Evolutionary conservation across 2,329 filamentous ascomycete species (phyloP).

Genomic region (Botrytis sinoallii): DNA sequence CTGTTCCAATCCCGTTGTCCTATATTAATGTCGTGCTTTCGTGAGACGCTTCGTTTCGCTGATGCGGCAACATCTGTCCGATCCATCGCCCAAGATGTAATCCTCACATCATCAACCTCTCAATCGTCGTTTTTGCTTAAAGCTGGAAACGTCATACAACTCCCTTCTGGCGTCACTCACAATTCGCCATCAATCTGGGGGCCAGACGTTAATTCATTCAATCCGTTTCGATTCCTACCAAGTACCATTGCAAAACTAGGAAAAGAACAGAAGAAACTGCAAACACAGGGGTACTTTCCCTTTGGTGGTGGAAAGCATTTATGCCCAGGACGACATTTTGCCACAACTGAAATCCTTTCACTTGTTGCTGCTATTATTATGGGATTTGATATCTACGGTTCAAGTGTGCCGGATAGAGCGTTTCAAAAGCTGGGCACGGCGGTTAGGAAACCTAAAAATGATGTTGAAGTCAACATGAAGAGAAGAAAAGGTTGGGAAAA

Average conservation of each 20-base stretch:
- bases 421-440: slow-evolving; percentile 30
- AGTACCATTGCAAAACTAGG: slow-evolving; percentile 23
- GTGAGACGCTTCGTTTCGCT: slow-evolving; percentile 45
- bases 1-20: slow-evolving; percentile 42
- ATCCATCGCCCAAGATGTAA: slow-evolving; percentile 43
- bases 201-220: slow-evolving; percentile 42
- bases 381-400: slow-evolving; percentile 31
- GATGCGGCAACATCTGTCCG: slow-evolving; percentile 43
- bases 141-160: slow-evolving; percentile 44
- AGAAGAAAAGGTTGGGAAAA: slow-evolving; percentile 29
- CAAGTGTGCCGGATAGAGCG: slow-evolving; percentile 23
- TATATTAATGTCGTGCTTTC: slow-evolving; percentile 45
- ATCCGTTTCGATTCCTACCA: slow-evolving; percentile 43
- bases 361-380: slow-evolving; percentile 38
- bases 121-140: slow-evolving; percentile 43
- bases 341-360: slow-evolving; percentile 41
- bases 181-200: slow-evolving; percentile 45
- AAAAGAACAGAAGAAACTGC: slow-evolving; percentile 24
- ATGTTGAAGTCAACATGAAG: slow-evolving; percentile 26
- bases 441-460: slow-evolving; percentile 31
- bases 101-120: slow-evolving; percentile 37
- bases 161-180: slow-evolving; percentile 46
- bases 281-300: slow-evolving; percentile 38
- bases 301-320: slow-evolving; percentile 44
- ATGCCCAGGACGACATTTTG: slow-evolving; percentile 43